A percentile compares a stretch with the other conserved stretches of the same genome.
These are phyloP conservation scores for Durotheca rogersii DNA, from an alignment of 495 filamentous ascomycete genomes.

Conservation along the genomic window DNA sequence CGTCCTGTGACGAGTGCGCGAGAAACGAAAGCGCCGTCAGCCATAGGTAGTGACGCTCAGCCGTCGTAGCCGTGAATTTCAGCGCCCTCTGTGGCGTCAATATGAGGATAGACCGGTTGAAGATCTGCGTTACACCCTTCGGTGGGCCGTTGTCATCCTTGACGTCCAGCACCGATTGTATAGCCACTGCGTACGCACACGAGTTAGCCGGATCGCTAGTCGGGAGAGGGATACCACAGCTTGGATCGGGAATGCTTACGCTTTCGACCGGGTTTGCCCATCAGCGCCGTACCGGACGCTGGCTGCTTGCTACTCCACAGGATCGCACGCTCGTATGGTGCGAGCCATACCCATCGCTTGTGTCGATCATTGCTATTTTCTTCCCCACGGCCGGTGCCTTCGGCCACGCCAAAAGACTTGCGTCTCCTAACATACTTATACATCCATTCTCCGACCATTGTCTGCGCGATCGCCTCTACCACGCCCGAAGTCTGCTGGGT, in stretches of 20 bases:
- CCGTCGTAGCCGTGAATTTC: constrained; percentile 84
- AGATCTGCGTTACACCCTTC: constrained; percentile 64
- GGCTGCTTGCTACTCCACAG: constrained; percentile 99
- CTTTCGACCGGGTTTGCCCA: constrained; percentile 96
- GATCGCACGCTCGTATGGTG: constrained; percentile 90
- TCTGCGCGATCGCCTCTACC: constrained; percentile 96
- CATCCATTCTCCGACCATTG: constrained; percentile 99
- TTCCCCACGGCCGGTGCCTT: constrained; percentile 56
- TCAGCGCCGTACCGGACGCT: constrained; percentile 76
- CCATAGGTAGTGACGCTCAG: constrained; percentile 94
- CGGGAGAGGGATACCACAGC: neutral
- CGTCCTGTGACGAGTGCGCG: constrained; percentile 75
- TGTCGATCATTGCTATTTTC: constrained; percentile 71
- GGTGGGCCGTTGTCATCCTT: constrained; percentile 90
- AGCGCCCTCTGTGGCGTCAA: constrained; percentile 89
- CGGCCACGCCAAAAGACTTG: constrained; percentile 85
- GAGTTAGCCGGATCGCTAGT: constrained; percentile 8
- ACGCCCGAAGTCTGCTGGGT: constrained; percentile 72
- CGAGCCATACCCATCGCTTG: constrained; percentile 98
- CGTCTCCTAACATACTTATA: constrained; percentile 94
- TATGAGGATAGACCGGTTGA: constrained; percentile 93
- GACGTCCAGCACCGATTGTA: constrained; percentile 95
- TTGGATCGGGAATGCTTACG: constrained; percentile 67
- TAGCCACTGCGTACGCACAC: constrained; percentile 80
- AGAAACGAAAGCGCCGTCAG: constrained; percentile 91